Evolutionary conservation across 164 flowering plant genomes (phyloP), one percentile per base, ranked within the genome.

Genomic region (Cinnamomum micranthum): DNA sequence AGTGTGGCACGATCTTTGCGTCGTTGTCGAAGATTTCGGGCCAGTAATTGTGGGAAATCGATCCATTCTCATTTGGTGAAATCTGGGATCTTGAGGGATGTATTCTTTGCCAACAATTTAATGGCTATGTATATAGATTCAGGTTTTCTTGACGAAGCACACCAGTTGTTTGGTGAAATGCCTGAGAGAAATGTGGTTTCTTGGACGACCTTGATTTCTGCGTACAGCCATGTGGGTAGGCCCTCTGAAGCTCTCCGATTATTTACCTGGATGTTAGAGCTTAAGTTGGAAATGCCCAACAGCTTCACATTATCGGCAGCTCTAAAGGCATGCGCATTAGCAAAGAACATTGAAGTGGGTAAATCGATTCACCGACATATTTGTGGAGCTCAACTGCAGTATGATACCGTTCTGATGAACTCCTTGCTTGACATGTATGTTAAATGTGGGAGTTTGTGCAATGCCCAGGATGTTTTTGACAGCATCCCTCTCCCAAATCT

Each of bases 151-250:
- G 47, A 24, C 2, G 71, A 71, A n/a, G 84, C 81, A 23, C 73
- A 63, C 6, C 24, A 64, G 2, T 17, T 81, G 70, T 78, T 81
- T 50, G 75, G 74, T 41, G 77, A 76, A 68, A 78, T 78, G 77
- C 68, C 75, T 70, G 77, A 59, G 6, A 81, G 81, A 50, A 81
- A 76, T 71, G 76, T 78, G 28, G 81, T 78, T n/a, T 78, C 81
- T 65, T 81, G 84, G 84, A 81, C 84, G 19, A 71, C 84, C 41
- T 67, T 81, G 73, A 78, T 81, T 28, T 76, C 81, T n/a, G 69
- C 73, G 0, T 76, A 73, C 68, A 73, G 77, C 9, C 50, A 51
- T 51, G 69, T 62, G 20, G 84, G 81, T 11, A 68, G 27, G 68
- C 79, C 78, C 41, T 6, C 15, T 50, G 75, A 69, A 35, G 79